These are phyloP conservation scores for Alopecurus myosuroides DNA, from an alignment of 176 grass and related monocot genomes.

Conservation along the genomic window DNA sequence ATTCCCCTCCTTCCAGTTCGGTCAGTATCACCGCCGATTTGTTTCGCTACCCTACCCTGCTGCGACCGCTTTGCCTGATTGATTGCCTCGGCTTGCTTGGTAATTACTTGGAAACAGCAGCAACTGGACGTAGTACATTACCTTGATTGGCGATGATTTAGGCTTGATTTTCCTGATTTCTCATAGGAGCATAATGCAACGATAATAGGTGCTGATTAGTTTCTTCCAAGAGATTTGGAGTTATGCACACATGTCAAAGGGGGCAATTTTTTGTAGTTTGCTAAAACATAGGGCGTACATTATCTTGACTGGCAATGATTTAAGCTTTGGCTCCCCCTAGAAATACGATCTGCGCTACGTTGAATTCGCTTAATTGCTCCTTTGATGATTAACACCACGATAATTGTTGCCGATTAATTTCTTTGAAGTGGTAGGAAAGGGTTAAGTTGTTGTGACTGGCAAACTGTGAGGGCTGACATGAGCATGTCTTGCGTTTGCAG, in stretches of 20 bases:
- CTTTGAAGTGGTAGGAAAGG: background rate
- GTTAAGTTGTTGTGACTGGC: background rate
- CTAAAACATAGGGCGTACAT: background rate
- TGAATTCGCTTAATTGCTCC: background rate
- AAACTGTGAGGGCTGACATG: background rate
- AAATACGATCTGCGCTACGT: background rate
- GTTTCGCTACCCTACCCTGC: background rate
- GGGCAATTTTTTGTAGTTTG: background rate
- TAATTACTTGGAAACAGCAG: too few relatives aligned
- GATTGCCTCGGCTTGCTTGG: too few relatives aligned
- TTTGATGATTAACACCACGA: background rate
- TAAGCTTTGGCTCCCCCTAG: background rate
- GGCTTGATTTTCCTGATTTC: background rate
- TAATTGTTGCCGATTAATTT: background rate
- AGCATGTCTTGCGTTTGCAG: conserved; percentile 28
- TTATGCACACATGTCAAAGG: background rate
- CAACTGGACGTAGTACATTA: background rate
- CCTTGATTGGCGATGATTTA: background rate
- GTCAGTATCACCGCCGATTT: conserved; percentile 23
- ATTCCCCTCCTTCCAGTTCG: conserved; percentile 94
- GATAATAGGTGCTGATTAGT: background rate
- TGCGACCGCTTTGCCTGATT: background rate
- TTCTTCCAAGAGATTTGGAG: background rate
- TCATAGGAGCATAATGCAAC: background rate
- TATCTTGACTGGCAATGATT: background rate